Evolutionary conservation across 2,329 filamentous ascomycete species (phyloP).

Genomic region (Mycosphaerella sp.): DNA sequence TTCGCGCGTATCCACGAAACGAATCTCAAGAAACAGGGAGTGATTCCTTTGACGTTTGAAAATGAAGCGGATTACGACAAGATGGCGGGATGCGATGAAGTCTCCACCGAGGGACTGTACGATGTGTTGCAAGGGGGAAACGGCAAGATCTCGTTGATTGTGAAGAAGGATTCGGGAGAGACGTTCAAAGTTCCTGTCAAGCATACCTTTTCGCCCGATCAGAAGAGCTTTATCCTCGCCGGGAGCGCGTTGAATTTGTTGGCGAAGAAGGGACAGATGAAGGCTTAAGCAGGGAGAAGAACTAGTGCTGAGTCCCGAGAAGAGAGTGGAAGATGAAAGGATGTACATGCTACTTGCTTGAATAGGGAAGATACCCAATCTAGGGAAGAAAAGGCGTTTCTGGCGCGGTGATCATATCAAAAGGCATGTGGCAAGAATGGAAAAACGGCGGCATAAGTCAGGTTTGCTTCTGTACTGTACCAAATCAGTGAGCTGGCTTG

Average conservation of each 20-base stretch:
- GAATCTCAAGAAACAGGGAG: conserved; percentile 94
- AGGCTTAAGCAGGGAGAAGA: conserved; percentile 1
- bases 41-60: conserved; percentile 86
- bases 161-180: conserved; percentile 49
- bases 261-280: conserved; percentile 50
- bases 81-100: conserved; percentile 75
- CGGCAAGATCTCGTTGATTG: conserved; percentile 63
- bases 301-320: too few species aligned
- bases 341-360: too few species aligned
- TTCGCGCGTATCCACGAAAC: conserved; percentile 94
- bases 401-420: too few species aligned
- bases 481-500: too few species aligned
- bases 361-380: too few species aligned
- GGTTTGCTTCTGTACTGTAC: too few species aligned
- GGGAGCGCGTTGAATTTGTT: conserved; percentile 90
- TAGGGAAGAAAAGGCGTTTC: too few species aligned
- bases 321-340: too few species aligned
- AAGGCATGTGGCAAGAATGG: too few species aligned
- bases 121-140: conserved; percentile 75
- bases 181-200: conserved; percentile 67
- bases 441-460: too few species aligned
- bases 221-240: conserved; percentile 85
- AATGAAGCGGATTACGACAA: conserved; percentile 82
- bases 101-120: conserved; percentile 74
- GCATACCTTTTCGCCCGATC: conserved; percentile 83